Percentiles rank a stretch among this genome's conserved stretches.
These are phyloP conservation scores for Gypsophila paniculata DNA, from an alignment of 179 eudicot species.

Conservation along the genomic window DNA sequence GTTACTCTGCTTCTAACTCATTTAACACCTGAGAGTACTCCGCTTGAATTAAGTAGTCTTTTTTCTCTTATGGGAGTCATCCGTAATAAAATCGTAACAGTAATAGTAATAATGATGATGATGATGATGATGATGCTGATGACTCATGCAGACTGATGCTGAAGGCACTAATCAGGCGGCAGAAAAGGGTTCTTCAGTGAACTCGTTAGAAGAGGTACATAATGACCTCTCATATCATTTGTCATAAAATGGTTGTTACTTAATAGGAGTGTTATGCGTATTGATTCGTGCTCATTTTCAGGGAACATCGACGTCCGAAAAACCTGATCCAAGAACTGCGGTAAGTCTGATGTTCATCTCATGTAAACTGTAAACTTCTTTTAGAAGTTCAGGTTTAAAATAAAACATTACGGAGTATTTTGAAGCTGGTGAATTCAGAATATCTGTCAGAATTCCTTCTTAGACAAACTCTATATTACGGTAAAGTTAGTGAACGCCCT, in stretches of 20 bases:
- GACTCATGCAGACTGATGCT: slow-evolving; percentile 25
- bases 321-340: slow-evolving; percentile 38
- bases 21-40: background rate
- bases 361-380: background rate
- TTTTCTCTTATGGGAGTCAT: background rate
- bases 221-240: slow-evolving; percentile 2
- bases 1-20: background rate
- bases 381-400: background rate
- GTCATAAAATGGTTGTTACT: background rate
- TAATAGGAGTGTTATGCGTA: background rate
- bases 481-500: background rate
- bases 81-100: background rate
- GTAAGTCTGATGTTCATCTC: slow-evolving; percentile 27
- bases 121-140: too few relatives aligned
- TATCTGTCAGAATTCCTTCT: too few relatives aligned
- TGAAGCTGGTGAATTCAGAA: too few relatives aligned
- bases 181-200: slow-evolving; percentile 15
- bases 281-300: slow-evolving; percentile 25
- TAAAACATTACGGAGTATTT: too few relatives aligned
- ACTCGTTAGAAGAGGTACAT: slow-evolving; percentile 24
- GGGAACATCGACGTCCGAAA: slow-evolving; percentile 27
- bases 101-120: background rate
- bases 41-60: too few relatives aligned
- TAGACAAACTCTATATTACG: background rate
- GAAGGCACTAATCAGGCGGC: slow-evolving; percentile 22